phyloP scores from a whole-genome alignment of 2,329 filamentous ascomycete species.

The Capronia epimyces region DNA sequence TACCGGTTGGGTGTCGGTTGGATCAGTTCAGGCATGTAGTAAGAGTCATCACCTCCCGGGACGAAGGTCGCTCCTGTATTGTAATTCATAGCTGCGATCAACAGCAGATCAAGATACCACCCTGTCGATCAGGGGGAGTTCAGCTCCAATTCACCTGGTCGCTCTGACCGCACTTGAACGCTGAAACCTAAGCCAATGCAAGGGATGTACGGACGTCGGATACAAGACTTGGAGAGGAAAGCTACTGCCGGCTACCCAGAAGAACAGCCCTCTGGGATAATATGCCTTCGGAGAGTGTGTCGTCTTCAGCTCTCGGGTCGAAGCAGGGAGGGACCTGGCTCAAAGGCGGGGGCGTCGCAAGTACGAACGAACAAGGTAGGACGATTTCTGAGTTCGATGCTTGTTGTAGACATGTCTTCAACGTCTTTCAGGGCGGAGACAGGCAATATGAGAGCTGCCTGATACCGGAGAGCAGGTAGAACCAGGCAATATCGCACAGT shows the following conservation, averaged over 20 bases:
- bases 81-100: constrained; percentile 23
- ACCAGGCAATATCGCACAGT: background rate
- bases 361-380: constrained; percentile 11
- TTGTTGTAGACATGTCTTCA: constrained; percentile 20
- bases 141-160: constrained; percentile 7
- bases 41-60: constrained; percentile 63
- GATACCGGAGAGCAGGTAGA: background rate
- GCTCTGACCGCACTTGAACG: background rate
- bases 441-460: background rate
- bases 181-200: background rate
- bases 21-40: constrained; percentile 63
- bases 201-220: background rate
- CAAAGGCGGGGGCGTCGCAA: constrained; percentile 9
- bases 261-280: background rate
- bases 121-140: background rate
- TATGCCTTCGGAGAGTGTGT: constrained; percentile 1
- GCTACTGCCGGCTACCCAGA: background rate
- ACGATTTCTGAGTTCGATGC: constrained; percentile 15
- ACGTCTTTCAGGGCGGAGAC: background rate
- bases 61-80: constrained; percentile 57
- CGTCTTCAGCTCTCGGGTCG: constrained; percentile 12
- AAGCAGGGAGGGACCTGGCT: constrained; percentile 1
- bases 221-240: background rate
- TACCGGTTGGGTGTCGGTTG: constrained; percentile 67
- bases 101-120: background rate